Evolutionary conservation across 2,329 filamentous ascomycete genomes (phyloP), one percentile per base, ranked within the genome.

Genomic region (Periconia sp.): DNA sequence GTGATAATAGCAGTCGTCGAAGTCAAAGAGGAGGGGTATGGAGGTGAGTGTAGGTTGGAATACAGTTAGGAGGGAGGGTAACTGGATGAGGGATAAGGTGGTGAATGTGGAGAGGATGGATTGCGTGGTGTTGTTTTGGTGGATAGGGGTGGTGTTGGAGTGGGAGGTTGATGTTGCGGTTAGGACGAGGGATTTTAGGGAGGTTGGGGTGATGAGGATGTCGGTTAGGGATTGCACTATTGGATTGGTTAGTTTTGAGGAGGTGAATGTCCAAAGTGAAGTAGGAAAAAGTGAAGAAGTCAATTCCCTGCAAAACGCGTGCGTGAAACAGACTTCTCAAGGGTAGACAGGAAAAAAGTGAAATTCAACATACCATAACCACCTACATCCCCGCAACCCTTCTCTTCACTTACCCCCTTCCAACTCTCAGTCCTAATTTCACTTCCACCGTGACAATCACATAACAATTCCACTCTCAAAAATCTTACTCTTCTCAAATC

Each of bases 1-100:
- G 53, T 65, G 70, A 35, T 63, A 70, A 35, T 63, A 67, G 44
- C 61, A 65, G 47, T 72, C 67, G 1, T 61, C 56, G 47, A 72
- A 72, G 17, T 62, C 59, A 43, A 71, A 71, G n/a, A 54, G 46
- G 3, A 71, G 47, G 9, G 56, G 49, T 11, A 56, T 17, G 11
- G 37, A 18, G 15, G 19, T 15, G 13, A 33, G 15, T 15, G 51
- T 19, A 1, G 42, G 10, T 6, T 69, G 45, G 6, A 51, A 49
- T 19, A 31, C n/a, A 2, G 60, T 47, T 3, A 70, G 46, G 1
- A 64, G 56, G 17, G 54, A 49, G 14, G 47, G 52, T 47, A 68
- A 69, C 17, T 47, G 33, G 33, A 61, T 54, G 15, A 48, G 53
- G 30, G 68, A 64, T 37, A 62, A 63, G 18, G 60, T 55, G 48